phyloP scores from a whole-genome alignment of 441 rosid genomes.

The Isatis lusitanica region DNA sequence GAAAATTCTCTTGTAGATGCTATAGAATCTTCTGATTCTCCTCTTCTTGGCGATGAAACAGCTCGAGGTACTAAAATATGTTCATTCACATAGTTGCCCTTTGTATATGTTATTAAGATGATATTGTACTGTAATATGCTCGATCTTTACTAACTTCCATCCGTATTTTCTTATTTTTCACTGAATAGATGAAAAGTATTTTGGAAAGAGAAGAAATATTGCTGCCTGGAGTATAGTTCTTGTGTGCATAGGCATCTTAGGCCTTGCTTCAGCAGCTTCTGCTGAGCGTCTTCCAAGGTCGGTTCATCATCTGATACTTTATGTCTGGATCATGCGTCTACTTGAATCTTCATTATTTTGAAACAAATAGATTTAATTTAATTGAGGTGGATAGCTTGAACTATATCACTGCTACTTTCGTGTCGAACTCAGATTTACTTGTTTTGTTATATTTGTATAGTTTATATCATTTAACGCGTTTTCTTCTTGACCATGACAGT shows the following conservation, averaged over 20 bases:
- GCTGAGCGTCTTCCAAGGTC: conserved; percentile 59
- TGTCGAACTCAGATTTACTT: neutral
- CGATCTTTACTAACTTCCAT: conserved; percentile 16
- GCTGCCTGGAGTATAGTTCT: conserved; percentile 62
- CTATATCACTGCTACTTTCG: neutral
- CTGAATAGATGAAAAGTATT: conserved; percentile 43
- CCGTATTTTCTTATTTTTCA: neutral
- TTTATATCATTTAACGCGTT: conserved; percentile 2
- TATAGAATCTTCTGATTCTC: conserved; percentile 37
- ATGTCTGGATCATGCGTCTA: neutral
- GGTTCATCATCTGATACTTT: conserved; percentile 4
- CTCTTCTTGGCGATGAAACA: conserved; percentile 46
- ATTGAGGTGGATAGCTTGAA: conserved; percentile 3
- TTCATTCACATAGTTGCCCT: neutral
- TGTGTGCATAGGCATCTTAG: conserved; percentile 55
- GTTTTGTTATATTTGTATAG: neutral
- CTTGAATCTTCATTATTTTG: neutral
- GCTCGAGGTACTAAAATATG: conserved; percentile 41
- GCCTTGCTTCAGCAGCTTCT: conserved; percentile 65
- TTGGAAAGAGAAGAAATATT: conserved; percentile 54
- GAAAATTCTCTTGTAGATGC: conserved; percentile 30
- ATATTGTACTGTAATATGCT: neutral
- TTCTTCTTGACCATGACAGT: conserved; percentile 40
- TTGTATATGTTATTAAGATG: conserved; percentile 1
- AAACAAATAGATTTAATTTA: neutral